Base-by-base conservation (phyloP, 176 grass and related monocot genomes). In the Rhipidocladum racemiflorum region DNA sequence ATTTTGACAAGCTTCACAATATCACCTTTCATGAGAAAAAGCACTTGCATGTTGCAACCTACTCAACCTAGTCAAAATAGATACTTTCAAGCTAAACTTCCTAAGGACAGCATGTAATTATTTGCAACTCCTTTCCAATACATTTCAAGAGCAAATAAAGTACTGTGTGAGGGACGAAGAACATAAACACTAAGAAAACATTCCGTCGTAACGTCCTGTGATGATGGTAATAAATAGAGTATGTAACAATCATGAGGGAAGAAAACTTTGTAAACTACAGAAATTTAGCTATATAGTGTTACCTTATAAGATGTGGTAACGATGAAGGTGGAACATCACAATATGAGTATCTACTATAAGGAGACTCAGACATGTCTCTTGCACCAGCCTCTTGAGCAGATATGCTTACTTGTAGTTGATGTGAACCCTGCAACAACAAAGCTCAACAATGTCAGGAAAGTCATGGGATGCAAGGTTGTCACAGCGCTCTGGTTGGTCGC, bases 341-440 rank as follows among this genome's bases (percentile, higher is more conserved):
- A 82, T 95, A 98, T 27, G 82, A 95, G 73, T 93, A 98, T 80
- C 68, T 79, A 86, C 87, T 88, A 81, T 99, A 99, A 65, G 91
- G 92, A 79, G 92, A 93, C 59, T 81, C 56, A 16, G 82, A 93
- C 71, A 86, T 83, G 29, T 88, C 87, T 74, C 49, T 91, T 80
- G 96, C 92, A 70, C 92, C 92, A 83, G 68, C 91, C 84, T 93
- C 91, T 88, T 95, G 91, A 61, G 89, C 91, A 49, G 72, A 90
- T 84, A 99, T 89, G 73, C 73, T 87, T 70, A 99, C 87, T 93
- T 95, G 92, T 56, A 95, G 55, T 72, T 91, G 84, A 91, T 84
- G 95, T 85, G 91, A 76, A 88, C 59, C 93, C 96, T 99, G 75
- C 44, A 88, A 81, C 30, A 83, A 61, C 64, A 79, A 39, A 85